Conservation (phyloP, 257 asterid species). For the Solanum corneliomulleri region DNA sequence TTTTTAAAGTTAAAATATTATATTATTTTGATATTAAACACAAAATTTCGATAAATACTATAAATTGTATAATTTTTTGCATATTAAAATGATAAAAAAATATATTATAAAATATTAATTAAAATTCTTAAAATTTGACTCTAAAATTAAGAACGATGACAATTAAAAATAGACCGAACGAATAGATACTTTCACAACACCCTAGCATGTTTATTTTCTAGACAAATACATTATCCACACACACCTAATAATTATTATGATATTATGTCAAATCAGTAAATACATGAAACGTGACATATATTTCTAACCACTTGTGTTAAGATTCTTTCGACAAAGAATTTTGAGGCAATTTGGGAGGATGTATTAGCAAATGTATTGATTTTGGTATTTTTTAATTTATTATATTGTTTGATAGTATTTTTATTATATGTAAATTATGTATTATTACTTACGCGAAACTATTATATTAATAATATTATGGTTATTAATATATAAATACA, state of each 20-base stretch:
- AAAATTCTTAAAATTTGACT: too few relatives aligned
- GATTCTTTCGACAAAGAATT: background rate
- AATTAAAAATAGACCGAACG: too few relatives aligned
- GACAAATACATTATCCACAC: background rate
- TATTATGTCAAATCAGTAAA: background rate
- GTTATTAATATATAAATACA: too few relatives aligned
- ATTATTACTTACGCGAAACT: background rate
- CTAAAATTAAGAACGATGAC: too few relatives aligned
- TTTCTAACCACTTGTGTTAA: background rate
- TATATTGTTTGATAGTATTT: too few relatives aligned
- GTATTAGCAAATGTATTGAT: background rate
- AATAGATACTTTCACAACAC: background rate
- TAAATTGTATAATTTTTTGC: too few relatives aligned
- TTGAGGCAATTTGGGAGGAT: background rate
- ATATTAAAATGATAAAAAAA: too few relatives aligned
- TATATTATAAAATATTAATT: too few relatives aligned
- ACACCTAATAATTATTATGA: background rate
- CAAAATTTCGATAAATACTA: too few relatives aligned
- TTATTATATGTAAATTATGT: too few relatives aligned
- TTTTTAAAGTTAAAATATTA: too few relatives aligned
- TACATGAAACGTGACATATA: background rate
- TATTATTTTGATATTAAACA: too few relatives aligned
- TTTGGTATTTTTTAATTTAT: background rate
- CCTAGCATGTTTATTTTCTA: background rate
- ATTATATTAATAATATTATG: background rate